phyloP scores from a whole-genome alignment of 441 rosid genomes.

The Biscutella laevigata region DNA sequence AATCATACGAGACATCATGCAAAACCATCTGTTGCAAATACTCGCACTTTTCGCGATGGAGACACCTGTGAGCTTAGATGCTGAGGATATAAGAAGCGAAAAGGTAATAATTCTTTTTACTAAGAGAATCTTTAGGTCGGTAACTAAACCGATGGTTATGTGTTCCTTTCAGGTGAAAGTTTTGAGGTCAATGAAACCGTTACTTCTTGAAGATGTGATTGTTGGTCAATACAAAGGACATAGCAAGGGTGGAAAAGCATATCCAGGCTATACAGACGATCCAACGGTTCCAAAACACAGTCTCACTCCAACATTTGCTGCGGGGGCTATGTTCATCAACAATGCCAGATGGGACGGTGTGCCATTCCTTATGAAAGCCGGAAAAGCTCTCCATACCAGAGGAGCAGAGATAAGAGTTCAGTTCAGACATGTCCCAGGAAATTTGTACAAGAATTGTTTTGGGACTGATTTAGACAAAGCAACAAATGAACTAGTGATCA shows the following conservation, averaged over 20 bases:
- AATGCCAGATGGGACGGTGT: constrained; percentile 96
- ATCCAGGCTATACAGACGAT: constrained; percentile 68
- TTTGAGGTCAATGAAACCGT: constrained; percentile 66
- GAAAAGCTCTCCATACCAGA: constrained; percentile 77
- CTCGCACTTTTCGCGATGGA: constrained; percentile 90
- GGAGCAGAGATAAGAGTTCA: constrained; percentile 90
- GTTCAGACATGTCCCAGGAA: constrained; percentile 91
- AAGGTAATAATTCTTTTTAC: constrained; percentile 41
- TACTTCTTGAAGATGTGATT: constrained; percentile 55
- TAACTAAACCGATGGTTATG: not conserved
- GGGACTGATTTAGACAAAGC: constrained; percentile 70
- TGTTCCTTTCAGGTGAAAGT: constrained; percentile 60
- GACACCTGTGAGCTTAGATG: constrained; percentile 91
- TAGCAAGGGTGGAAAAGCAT: constrained; percentile 42
- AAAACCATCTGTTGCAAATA: constrained; percentile 89
- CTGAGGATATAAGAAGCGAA: constrained; percentile 87
- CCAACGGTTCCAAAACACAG: constrained; percentile 61
- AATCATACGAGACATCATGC: constrained; percentile 90
- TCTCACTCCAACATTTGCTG: constrained; percentile 82
- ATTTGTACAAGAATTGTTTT: constrained; percentile 55
- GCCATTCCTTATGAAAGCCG: constrained; percentile 87
- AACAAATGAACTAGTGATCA: constrained; percentile 83
- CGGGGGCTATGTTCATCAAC: constrained; percentile 75
- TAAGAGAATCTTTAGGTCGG: not conserved
- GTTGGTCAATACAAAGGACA: constrained; percentile 84